These are phyloP conservation scores for Datura wrightii DNA, from an alignment of 257 asterid genomes.

Conservation along the genomic window DNA sequence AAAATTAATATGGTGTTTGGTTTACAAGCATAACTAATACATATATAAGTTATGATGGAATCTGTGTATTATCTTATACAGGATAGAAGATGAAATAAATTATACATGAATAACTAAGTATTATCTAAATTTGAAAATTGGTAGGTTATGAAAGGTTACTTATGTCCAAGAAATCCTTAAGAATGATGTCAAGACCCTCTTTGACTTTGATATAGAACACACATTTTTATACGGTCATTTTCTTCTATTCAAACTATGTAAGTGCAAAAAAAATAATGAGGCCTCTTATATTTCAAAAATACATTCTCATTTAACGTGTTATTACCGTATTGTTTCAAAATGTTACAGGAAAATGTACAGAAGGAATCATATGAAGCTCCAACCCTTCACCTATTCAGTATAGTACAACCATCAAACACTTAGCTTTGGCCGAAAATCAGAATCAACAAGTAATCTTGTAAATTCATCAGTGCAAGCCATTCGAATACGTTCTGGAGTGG, in stretches of 20 bases:
- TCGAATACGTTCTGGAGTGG: constrained; percentile 96
- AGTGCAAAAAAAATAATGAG: not conserved
- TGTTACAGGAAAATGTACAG: constrained; percentile 12
- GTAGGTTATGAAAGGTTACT: not conserved
- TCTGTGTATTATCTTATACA: no score
- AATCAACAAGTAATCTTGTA: constrained; percentile 51
- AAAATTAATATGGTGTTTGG: no score
- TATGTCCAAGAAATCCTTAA: no score
- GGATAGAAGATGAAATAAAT: no score
- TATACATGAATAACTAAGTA: no score
- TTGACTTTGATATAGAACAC: no score
- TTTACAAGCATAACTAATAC: no score
- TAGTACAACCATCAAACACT: constrained; percentile 49
- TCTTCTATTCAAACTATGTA: not conserved
- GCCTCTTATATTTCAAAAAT: not conserved
- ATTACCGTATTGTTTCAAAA: not conserved
- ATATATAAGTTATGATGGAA: no score
- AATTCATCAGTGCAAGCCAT: constrained; percentile 88
- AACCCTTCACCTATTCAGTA: not conserved
- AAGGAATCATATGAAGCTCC: constrained; percentile 19
- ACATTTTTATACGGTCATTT: no score
- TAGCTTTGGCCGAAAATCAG: constrained; percentile 69
- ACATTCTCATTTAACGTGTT: not conserved
- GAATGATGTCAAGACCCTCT: no score
- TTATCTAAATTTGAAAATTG: not conserved